Evolutionary conservation across 805 yeast species (phyloP).

Genomic region (Monosporozyma unispora): DNA sequence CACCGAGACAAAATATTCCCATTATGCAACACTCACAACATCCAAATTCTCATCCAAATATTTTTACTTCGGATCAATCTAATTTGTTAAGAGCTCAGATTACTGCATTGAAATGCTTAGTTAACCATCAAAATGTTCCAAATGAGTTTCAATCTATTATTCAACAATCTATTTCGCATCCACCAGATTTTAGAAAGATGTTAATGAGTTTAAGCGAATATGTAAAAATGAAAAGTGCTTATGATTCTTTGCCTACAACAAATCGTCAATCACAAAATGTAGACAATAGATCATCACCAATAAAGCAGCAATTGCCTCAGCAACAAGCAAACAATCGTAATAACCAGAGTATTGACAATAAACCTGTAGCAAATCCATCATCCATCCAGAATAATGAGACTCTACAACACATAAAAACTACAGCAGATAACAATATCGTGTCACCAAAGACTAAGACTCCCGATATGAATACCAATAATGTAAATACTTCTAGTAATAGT

Average conservation of each 20-base stretch:
- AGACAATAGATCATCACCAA: not conserved
- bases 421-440: not conserved
- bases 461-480: not conserved
- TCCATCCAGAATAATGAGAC: not conserved
- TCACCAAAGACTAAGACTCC: not conserved
- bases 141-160: constrained; percentile 20
- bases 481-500: not conserved
- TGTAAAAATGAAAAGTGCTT: constrained; percentile 13
- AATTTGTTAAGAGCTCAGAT: constrained; percentile 29
- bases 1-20: constrained; percentile 9
- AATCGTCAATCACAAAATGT: constrained; percentile 2
- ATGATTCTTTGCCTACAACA: constrained; percentile 1
- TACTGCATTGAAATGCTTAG: constrained; percentile 27
- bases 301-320: constrained; percentile 1
- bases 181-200: constrained; percentile 29
- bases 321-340: not conserved
- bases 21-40: constrained; percentile 4
- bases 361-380: not conserved
- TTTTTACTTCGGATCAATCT: constrained; percentile 26
- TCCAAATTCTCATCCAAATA: constrained; percentile 6
- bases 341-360: not conserved
- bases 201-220: constrained; percentile 24
- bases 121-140: constrained; percentile 26
- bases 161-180: constrained; percentile 25
- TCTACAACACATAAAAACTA: not conserved